Percentiles rank a stretch among this genome's conserved stretches.
Evolutionary conservation across 192 early-diverging fungal genomes (phyloP).

Genomic region (Coemansia sp.): DNA sequence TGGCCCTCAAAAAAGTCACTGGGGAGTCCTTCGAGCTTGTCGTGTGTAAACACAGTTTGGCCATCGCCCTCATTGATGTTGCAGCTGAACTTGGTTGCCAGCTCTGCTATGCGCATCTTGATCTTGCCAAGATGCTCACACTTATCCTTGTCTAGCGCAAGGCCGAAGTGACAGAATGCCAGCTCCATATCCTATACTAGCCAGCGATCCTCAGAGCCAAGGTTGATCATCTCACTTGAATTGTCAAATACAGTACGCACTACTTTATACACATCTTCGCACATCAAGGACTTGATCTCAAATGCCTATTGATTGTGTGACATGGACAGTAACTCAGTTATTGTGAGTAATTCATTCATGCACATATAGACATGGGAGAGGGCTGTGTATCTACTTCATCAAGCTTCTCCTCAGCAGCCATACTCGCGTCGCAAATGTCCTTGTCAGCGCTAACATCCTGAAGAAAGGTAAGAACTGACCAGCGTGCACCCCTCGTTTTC

Average conservation of each 20-base stretch:
- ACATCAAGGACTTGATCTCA: conserved; percentile 65
- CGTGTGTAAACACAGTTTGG: conserved; percentile 49
- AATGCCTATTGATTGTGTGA: conserved; percentile 39
- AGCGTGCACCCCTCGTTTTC: conserved; percentile 38
- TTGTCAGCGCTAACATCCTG: conserved; percentile 60
- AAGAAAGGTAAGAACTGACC: conserved; percentile 30
- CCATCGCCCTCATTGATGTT: conserved; percentile 71
- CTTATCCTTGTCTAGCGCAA: conserved; percentile 63
- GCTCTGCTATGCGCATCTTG: conserved; percentile 70
- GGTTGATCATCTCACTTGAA: conserved; percentile 28
- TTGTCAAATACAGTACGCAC: conserved; percentile 54
- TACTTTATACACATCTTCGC: conserved; percentile 63
- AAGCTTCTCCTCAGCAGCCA: conserved; percentile 62
- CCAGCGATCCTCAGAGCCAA: conserved; percentile 64
- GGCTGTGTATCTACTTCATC: neutral
- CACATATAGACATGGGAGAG: neutral
- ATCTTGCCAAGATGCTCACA: conserved; percentile 64
- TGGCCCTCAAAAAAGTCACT: conserved; percentile 70
- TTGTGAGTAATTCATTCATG: neutral
- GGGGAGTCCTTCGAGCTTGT: conserved; percentile 77
- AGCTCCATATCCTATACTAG: conserved; percentile 66
- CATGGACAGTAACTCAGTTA: neutral
- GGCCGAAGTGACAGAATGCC: conserved; percentile 71
- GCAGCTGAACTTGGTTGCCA: conserved; percentile 71
- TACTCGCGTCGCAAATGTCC: conserved; percentile 67